These are phyloP conservation scores for Isoetes taiwanensis DNA, from an alignment of 75 land plant genomes.

Conservation along the genomic window DNA sequence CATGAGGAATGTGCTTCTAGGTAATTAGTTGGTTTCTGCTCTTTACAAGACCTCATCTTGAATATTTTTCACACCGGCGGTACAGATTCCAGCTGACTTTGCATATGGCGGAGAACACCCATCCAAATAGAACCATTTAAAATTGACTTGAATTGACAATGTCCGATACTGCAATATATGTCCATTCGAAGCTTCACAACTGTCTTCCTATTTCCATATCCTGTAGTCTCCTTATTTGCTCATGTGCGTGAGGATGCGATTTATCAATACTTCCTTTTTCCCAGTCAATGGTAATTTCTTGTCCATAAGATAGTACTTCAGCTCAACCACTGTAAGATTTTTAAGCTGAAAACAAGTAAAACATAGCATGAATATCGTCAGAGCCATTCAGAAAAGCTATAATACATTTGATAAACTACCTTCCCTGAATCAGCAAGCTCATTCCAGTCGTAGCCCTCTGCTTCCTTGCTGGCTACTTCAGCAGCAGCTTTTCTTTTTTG, in stretches of 20 bases:
- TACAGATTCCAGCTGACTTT: too few relatives aligned
- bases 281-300: constrained; percentile 64
- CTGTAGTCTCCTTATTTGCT: constrained; percentile 71
- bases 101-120: too few relatives aligned
- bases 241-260: constrained; percentile 67
- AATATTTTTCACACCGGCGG: too few relatives aligned
- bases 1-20: too few relatives aligned
- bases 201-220: too few relatives aligned
- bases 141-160: too few relatives aligned
- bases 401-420: constrained; percentile 24
- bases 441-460: constrained; percentile 56
- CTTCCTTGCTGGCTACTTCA: constrained; percentile 46
- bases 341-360: constrained; percentile 49
- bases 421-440: constrained; percentile 83
- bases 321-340: constrained; percentile 58
- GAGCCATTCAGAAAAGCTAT: background rate
- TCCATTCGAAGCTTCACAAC: too few relatives aligned
- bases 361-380: background rate
- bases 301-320: constrained; percentile 63
- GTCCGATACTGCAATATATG: too few relatives aligned
- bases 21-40: too few relatives aligned
- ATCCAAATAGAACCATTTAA: too few relatives aligned
- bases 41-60: too few relatives aligned
- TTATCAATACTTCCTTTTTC: constrained; percentile 69
- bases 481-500: constrained; percentile 65